These are phyloP conservation scores for Alliaria petiolata DNA, from an alignment of 345 rosid species.

Conservation along the genomic window DNA sequence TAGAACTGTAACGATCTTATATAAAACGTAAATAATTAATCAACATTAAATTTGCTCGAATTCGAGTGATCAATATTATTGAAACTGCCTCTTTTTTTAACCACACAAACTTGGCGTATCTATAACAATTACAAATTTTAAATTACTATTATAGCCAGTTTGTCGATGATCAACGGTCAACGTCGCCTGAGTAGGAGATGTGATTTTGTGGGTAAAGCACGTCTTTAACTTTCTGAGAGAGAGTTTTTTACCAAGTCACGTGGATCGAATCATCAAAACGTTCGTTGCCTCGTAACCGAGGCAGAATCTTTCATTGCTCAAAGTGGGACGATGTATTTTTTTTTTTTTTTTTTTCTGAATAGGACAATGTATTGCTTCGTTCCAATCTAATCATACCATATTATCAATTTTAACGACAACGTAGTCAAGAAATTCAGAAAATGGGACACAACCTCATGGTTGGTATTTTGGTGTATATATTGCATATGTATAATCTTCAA, in stretches of 20 bases:
- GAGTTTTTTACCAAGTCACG: slow-evolving; percentile 11
- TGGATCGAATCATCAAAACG: slow-evolving; percentile 17
- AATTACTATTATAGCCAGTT: not conserved
- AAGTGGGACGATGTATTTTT: slow-evolving; percentile 14
- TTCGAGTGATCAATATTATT: not conserved
- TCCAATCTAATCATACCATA: too few relatives aligned
- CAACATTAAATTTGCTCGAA: not conserved
- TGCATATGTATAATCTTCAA: too few relatives aligned
- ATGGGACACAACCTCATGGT: too few relatives aligned
- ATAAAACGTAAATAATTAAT: slow-evolving; percentile 3
- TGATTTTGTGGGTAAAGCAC: slow-evolving; percentile 27
- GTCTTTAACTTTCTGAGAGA: slow-evolving; percentile 10
- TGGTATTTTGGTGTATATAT: too few relatives aligned
- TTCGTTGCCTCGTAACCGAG: slow-evolving; percentile 23
- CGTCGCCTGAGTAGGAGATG: slow-evolving; percentile 12
- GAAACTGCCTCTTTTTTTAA: not conserved
- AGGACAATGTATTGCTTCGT: too few relatives aligned
- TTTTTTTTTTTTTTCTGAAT: too few relatives aligned
- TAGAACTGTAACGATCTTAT: not conserved
- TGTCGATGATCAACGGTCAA: slow-evolving; percentile 8
- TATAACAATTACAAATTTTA: not conserved
- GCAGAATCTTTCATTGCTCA: slow-evolving; percentile 4
- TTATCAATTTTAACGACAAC: too few relatives aligned
- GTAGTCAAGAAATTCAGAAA: too few relatives aligned
- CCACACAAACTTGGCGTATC: not conserved